These are phyloP conservation scores for Rostrohypoxylon terebratum DNA, from an alignment of 495 filamentous ascomycete genomes.

Conservation along the genomic window DNA sequence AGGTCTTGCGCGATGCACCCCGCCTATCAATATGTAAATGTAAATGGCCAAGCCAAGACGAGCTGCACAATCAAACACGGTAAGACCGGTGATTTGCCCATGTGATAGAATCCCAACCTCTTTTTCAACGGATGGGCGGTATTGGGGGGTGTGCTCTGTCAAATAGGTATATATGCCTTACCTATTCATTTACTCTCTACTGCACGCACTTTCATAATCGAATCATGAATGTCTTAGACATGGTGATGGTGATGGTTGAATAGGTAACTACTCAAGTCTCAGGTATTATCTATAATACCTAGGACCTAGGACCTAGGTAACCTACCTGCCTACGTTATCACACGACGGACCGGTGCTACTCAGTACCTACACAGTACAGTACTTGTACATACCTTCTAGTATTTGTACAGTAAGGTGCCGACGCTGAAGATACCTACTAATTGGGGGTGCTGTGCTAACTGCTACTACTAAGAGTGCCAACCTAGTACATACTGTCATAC, in stretches of 20 bases:
- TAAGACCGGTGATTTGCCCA: constrained; percentile 32
- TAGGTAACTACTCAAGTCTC: too few species aligned
- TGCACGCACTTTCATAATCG: constrained; percentile 7
- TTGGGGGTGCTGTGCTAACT: not conserved
- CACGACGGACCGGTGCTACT: not conserved
- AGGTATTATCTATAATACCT: not conserved
- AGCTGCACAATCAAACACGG: constrained; percentile 22
- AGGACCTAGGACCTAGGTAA: too few species aligned
- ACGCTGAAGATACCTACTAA: not conserved
- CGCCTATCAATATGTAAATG: constrained; percentile 30
- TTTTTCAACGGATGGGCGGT: constrained; percentile 11
- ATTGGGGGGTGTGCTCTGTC: not conserved
- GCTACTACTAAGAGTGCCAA: too few species aligned
- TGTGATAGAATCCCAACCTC: constrained; percentile 31
- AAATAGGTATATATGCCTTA: not conserved
- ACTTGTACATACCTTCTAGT: too few species aligned
- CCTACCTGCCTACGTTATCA: not conserved
- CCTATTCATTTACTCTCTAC: not conserved
- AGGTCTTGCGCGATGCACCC: constrained; percentile 17
- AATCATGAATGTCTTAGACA: not conserved
- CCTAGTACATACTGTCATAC: too few species aligned
- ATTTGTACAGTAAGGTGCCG: not conserved
- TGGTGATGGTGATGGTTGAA: too few species aligned
- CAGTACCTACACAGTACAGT: too few species aligned
- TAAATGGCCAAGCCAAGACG: constrained; percentile 31